Percentiles rank a stretch among this genome's conserved stretches.
Evolutionary conservation across 805 yeast species (phyloP).

Genomic region (Vanderwaltozyma polyspora): DNA sequence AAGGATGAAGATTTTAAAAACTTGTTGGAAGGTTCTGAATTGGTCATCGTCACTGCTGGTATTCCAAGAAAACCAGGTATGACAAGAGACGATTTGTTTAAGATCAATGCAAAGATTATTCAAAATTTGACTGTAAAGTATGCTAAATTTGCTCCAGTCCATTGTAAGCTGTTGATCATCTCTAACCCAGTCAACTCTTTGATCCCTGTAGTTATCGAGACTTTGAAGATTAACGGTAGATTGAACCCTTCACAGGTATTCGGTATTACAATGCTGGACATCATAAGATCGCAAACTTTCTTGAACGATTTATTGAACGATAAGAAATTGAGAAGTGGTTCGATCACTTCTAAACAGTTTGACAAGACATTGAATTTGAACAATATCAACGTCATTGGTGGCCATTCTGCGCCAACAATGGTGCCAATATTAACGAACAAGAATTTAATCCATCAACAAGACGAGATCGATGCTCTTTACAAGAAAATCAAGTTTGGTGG

Average conservation of each 20-base stretch:
- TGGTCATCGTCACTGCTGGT: constrained; percentile 84
- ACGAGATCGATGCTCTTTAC: constrained; percentile 47
- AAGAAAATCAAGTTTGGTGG: constrained; percentile 81
- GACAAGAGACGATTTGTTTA: constrained; percentile 79
- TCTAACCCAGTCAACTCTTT: constrained; percentile 81
- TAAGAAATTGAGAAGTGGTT: not conserved
- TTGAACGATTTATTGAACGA: constrained; percentile 19
- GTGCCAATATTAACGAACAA: constrained; percentile 59
- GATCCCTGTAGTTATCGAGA: constrained; percentile 76
- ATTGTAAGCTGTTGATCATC: constrained; percentile 55
- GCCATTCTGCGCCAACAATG: constrained; percentile 77
- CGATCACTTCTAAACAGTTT: constrained; percentile 1
- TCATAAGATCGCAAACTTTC: constrained; percentile 63
- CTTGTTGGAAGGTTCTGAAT: constrained; percentile 71
- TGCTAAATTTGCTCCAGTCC: constrained; percentile 54
- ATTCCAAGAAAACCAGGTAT: constrained; percentile 85
- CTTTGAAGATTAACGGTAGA: constrained; percentile 56
- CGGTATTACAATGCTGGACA: constrained; percentile 77
- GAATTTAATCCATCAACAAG: constrained; percentile 31
- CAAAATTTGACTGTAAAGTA: constrained; percentile 62
- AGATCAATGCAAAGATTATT: constrained; percentile 74
- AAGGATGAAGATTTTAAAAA: constrained; percentile 51
- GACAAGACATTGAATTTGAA: constrained; percentile 20
- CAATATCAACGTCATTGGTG: constrained; percentile 68
- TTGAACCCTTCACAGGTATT: constrained; percentile 68